phyloP scores from a whole-genome alignment of 2,329 filamentous ascomycete genomes.

The Didymella segeticola region DNA sequence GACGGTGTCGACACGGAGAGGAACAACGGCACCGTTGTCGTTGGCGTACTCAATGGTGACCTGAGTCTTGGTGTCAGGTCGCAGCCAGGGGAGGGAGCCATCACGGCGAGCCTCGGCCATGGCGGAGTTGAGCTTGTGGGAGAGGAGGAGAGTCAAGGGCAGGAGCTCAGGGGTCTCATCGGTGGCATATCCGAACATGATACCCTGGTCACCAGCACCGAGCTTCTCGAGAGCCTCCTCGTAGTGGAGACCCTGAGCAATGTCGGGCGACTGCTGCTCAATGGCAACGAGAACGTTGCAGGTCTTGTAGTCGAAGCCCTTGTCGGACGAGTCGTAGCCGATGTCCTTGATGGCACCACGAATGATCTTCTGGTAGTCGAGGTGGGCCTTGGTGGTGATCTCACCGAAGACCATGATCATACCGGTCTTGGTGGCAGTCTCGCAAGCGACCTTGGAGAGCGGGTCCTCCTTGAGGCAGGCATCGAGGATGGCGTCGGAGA shows the following conservation, averaged over 20 bases:
- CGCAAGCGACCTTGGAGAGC: slow-evolving; percentile 97
- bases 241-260: slow-evolving; percentile 98
- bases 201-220: slow-evolving; percentile 98
- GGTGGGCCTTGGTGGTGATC: slow-evolving; percentile 92
- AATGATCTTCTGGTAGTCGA: slow-evolving; percentile 99
- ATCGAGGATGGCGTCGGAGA: slow-evolving; percentile 98
- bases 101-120: slow-evolving; percentile 90
- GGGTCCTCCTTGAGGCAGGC: slow-evolving; percentile 94
- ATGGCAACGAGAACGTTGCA: slow-evolving; percentile 98
- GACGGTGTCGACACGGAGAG: slow-evolving; percentile 91
- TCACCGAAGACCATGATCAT: slow-evolving; percentile 89
- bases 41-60: slow-evolving; percentile 99
- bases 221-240: slow-evolving; percentile 97
- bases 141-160: slow-evolving; percentile 89
- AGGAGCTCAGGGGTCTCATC: slow-evolving; percentile 98
- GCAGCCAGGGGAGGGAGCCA: slow-evolving; percentile 88
- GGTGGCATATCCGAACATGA: slow-evolving; percentile 99
- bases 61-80: slow-evolving; percentile 99
- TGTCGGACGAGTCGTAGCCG: slow-evolving; percentile 94
- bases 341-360: slow-evolving; percentile 96
- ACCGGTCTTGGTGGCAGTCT: slow-evolving; percentile 99
- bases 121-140: slow-evolving; percentile 96
- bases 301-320: slow-evolving; percentile 99
- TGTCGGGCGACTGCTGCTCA: slow-evolving; percentile 98
- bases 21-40: slow-evolving; percentile 91